Evolutionary conservation across 495 filamentous ascomycete species (phyloP).

Genomic region (Cercophora newfieldiana): DNA sequence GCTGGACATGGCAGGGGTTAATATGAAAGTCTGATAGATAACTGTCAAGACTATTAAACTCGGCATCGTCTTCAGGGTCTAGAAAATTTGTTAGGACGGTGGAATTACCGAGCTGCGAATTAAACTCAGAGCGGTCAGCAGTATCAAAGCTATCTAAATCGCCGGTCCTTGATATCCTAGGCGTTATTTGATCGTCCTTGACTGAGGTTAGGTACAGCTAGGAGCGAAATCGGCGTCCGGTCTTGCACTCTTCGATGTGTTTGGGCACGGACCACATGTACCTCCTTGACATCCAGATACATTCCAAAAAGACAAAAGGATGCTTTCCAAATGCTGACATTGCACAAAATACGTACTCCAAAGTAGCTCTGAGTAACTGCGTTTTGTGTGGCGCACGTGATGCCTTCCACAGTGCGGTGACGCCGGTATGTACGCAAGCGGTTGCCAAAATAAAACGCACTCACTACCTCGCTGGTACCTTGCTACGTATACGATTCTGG

Average conservation of each 20-base stretch:
- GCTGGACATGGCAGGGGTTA: constrained; percentile 38
- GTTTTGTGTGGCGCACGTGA: constrained; percentile 1
- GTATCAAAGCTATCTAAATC: constrained; percentile 83
- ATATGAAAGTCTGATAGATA: constrained; percentile 80
- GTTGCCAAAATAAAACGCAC: too few relatives aligned
- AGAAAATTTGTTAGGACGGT: constrained; percentile 46
- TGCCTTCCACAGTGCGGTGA: constrained; percentile 9
- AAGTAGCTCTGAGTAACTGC: constrained; percentile 8
- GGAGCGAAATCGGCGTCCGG: constrained; percentile 8
- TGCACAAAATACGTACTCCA: constrained; percentile 3
- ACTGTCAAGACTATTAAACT: constrained; percentile 88
- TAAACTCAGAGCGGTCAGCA: constrained; percentile 49
- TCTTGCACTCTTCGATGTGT: constrained; percentile 13
- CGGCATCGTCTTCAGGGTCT: constrained; percentile 67
- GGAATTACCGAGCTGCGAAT: constrained; percentile 40
- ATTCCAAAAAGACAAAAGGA: not conserved
- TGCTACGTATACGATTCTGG: too few relatives aligned
- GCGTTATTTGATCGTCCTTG: constrained; percentile 67
- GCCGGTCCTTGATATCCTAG: constrained; percentile 71
- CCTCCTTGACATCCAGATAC: not conserved
- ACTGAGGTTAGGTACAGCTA: constrained; percentile 72
- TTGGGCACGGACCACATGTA: constrained; percentile 12
- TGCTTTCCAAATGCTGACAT: constrained; percentile 6
- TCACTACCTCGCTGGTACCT: too few relatives aligned
- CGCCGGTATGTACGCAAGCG: not conserved